Base-by-base conservation (phyloP, 2,329 filamentous ascomycete species). In the Fusarium sacchari region DNA sequence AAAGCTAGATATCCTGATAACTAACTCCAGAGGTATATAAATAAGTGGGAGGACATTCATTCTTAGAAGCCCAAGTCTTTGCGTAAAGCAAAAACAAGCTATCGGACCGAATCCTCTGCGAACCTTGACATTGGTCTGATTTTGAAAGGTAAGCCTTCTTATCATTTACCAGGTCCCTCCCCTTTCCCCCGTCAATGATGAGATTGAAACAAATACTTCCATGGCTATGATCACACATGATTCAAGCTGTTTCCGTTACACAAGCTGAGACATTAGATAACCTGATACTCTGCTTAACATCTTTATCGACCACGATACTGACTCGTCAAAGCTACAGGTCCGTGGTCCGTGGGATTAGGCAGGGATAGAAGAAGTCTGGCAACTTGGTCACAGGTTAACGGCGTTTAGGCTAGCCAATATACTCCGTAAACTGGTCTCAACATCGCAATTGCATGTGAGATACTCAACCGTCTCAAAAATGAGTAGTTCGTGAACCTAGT, bases 171-270 rank as follows among this genome's bases (percentile, higher is more conserved):
- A 32, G 3, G 22, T 9, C 7, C 5, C 12, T 11, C 20, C 2
- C 6, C 6, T 30, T 66, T 37, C 14, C 20, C 2, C 6, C 6
- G 37, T 66, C 43, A 4, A 5, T 59, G 64, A 66, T 67, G 64
- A 67, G 50, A 67, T 43, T 26, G 50, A 67, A 67, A 67, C 60
- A 50, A 59, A 50, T 66, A 65, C 64, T 66, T 65, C 64, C 60
- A 67, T 67, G 64, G 64, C 64, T 66, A 67, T 67, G 60, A 67
- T 13, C 50, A 34, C 2, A 34, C 24, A 50, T 65, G 64, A 67
- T 59, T 67, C 50, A 59, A 67, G 43, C 32, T 65, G 60, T 67
- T 67, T 67, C 64, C 50, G 37, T 40, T 30, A 65, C 49, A 49
- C 50, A 44, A 65, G 24, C 43, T 67, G 64, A 67, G 49, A 40